Evolutionary conservation across 106 monocot genomes (phyloP), one percentile per base, ranked within the genome.

Genomic region (Triglochin maritima): DNA sequence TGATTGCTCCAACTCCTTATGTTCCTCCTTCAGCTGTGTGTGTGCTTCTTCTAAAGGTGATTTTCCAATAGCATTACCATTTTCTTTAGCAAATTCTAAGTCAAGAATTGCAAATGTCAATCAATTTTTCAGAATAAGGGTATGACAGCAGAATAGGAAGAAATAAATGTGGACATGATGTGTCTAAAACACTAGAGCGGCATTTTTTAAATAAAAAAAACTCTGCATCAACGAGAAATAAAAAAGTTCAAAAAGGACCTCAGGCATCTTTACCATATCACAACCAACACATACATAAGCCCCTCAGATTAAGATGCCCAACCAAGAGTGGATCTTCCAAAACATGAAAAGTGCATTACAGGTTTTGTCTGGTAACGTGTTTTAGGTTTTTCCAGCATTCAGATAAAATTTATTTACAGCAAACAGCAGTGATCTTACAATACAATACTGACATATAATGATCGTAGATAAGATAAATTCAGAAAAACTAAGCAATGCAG

Each of bases 1-100:
- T 44, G 79, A 90, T 69, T 79, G 73, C 79, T 85, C 89, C 11
- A 81, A 58, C 10, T 72, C 81, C 12, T 87, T 65, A 16, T 64
- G 65, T 58, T 90, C 89, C 75, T 87, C 73, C 16, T 89, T 78
- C 15, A 89, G 82, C 65, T 85, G 89, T 5, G 67, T 44, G 17
- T 64, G 47, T 66, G 89, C 94, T 2, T 80, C 81, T 29, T 86
- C 86, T 42, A 67, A 69, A 44, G 70, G 29, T 41, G 45, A 10
- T 9, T 51, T 64, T 43, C 17, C 50, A 72, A 9, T 10, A 57
- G 66, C n/a, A 49, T 56, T 59, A 53, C 53, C 78, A 49, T 76
- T 75, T 76, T 64, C 46, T 14, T 4, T 13, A 60, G 52, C 60
- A 58, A 46, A 57, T 63, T 74, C 83, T 73, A 60, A 9, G 59